Base-by-base conservation (phyloP, 805 yeast species). In the Candida nemodendra region DNA sequence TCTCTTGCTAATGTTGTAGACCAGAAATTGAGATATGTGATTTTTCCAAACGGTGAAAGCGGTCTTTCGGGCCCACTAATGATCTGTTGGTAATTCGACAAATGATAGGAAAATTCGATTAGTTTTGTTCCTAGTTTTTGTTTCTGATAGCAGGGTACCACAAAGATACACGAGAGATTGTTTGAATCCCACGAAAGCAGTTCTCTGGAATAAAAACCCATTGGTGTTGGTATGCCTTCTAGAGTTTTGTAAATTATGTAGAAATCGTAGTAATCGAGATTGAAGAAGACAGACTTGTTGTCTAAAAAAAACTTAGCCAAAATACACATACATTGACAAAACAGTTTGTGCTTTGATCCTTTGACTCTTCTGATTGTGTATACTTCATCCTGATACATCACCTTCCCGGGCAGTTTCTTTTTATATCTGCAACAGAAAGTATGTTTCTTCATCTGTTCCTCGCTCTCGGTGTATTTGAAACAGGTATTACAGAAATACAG, bases 151-250 rank as follows among this genome's bases (percentile, higher is more conserved):
- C 96, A 96, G 1, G 99, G 99, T 44, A 93, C 85, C 3, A 88
- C 79, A 47, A 93, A 71, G 9, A 93, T 84, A 56, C 98, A 93
- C 0, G 97, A 96, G 26, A 93, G 66, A 56, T 91, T 93, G 58
- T 90, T 86, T 35, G 78, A 72, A 36, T 85, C 91, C 74, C 79
- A 78, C 0, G 96, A 81, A 0, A 84, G 65, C 30, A 83, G 65
- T 54, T 93, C 99, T 50, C 86, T 85, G 11, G 97, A 89, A 54
- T 88, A 93, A 56, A 88, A 93, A 1, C 97, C 99, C 82, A 90
- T 81, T 2, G 91, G 90, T 57, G 48, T 63, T 46, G 43, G 68
- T 35, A 34, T 53, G 2, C 64, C 64, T 25, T 57, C 54, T 18
- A 68, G 66, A 2, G 59, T 60, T 18, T 84, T 82, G 56, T 82